phyloP scores from a whole-genome alignment of 2,329 filamentous ascomycete genomes.

The Cladophialophora exuberans region DNA sequence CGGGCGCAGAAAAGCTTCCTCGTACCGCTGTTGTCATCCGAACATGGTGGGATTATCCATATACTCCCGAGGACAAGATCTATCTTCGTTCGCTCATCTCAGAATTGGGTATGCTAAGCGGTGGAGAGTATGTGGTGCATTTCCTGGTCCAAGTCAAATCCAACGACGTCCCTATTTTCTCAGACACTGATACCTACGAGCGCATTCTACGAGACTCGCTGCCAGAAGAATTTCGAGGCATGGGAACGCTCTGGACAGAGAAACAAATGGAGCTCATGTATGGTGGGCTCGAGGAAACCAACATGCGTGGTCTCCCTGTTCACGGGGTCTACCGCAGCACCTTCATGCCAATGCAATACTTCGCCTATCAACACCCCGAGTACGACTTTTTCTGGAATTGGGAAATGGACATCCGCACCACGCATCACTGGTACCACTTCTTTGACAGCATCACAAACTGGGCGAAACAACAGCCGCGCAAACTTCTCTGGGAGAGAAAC shows the following conservation, averaged over 20 bases:
- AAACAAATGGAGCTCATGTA: constrained; percentile 91
- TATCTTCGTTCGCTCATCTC: constrained; percentile 81
- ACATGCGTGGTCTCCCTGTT: constrained; percentile 71
- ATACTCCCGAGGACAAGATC: constrained; percentile 75
- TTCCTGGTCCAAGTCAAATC: constrained; percentile 86
- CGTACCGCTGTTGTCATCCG: constrained; percentile 78
- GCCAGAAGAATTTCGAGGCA: constrained; percentile 82
- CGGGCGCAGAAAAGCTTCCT: constrained; percentile 37
- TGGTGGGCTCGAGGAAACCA: constrained; percentile 80
- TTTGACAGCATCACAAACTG: constrained; percentile 71
- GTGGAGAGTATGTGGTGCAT: constrained; percentile 80
- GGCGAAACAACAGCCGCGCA: constrained; percentile 73
- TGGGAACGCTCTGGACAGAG: constrained; percentile 92
- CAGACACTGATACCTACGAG: constrained; percentile 73
- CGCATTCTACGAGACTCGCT: constrained; percentile 70
- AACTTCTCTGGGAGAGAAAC: constrained; percentile 81
- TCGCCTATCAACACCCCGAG: constrained; percentile 83
- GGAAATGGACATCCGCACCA: constrained; percentile 93
- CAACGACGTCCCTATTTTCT: constrained; percentile 77
- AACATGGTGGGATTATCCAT: constrained; percentile 78
- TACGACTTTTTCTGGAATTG: constrained; percentile 94
- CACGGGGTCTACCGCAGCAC: constrained; percentile 92
- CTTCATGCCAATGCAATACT: constrained; percentile 94
- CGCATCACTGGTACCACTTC: constrained; percentile 80
- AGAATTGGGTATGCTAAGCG: constrained; percentile 75